Percentiles rank a stretch among this genome's conserved stretches.
phyloP scores from a whole-genome alignment of 108 stramenopile genomes.

The Skeletonema costatum region DNA sequence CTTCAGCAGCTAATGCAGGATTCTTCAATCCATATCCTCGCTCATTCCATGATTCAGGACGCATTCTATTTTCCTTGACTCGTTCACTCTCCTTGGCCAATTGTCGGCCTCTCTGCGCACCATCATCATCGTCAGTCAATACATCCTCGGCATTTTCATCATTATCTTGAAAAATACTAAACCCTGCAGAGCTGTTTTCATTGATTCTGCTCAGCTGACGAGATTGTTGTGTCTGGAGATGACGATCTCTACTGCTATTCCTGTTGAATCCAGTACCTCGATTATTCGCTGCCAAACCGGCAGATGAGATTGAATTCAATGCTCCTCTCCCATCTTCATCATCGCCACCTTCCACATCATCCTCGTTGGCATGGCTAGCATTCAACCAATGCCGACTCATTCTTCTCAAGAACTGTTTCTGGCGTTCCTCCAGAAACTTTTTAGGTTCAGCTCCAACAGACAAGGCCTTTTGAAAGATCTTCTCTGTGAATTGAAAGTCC shows the following conservation, averaged over 20 bases:
- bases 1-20: conserved; percentile 2
- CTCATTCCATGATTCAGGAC: conserved; percentile 80
- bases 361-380: conserved; percentile 37
- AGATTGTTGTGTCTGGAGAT: conserved; percentile 1
- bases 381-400: conserved; percentile 86
- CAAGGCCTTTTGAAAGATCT: conserved; percentile 64
- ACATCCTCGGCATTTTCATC: conserved; percentile 30
- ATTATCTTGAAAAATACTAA: conserved; percentile 69
- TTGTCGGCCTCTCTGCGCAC: conserved; percentile 5
- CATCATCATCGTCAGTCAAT: conserved; percentile 29
- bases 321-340: conserved; percentile 53
- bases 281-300: conserved; percentile 54
- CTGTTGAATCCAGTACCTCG: conserved; percentile 22
- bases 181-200: conserved; percentile 29
- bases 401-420: conserved; percentile 81
- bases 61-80: conserved; percentile 70
- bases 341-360: conserved; percentile 47
- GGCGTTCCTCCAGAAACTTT: conserved; percentile 66
- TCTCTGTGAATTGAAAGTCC: conserved; percentile 52
- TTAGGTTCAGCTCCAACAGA: conserved; percentile 70
- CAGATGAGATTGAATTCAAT: conserved; percentile 56
- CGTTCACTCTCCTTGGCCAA: conserved; percentile 66
- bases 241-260: conserved; percentile 1
- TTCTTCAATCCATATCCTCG: conserved; percentile 67
- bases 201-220: neutral